Percentiles rank a stretch among this genome's conserved stretches.
Evolutionary conservation across 108 stramenopile species (phyloP).

Genomic region (Cyclotella choctawhatcheeana): DNA sequence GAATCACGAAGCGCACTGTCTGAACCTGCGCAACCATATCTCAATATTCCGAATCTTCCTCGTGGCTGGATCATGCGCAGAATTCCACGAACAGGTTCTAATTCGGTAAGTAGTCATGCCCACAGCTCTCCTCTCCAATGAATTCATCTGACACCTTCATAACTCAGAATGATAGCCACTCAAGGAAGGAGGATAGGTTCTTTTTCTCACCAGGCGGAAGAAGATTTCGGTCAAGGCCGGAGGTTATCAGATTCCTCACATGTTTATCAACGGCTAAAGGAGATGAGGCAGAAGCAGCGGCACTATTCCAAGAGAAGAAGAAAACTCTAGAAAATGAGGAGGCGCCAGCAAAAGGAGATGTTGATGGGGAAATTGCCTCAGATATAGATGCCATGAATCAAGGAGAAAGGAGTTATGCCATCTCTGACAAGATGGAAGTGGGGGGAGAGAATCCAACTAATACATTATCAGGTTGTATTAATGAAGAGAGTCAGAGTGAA

Average conservation of each 20-base stretch:
- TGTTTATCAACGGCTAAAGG: not conserved
- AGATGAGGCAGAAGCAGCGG: conserved; percentile 20
- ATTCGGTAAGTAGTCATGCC: not conserved
- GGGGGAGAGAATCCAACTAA: no score
- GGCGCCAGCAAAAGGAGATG: no score
- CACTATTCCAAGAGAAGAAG: not conserved
- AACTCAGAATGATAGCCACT: not conserved
- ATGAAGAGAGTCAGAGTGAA: no score
- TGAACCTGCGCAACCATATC: not conserved
- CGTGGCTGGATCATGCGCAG: conserved; percentile 4
- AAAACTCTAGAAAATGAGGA: no score
- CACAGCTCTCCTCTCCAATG: not conserved
- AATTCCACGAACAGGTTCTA: not conserved
- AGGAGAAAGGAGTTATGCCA: no score
- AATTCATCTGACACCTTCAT: not conserved
- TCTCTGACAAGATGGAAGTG: no score
- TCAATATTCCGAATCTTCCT: conserved; percentile 7
- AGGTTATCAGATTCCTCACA: conserved; percentile 12
- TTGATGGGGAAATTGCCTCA: no score
- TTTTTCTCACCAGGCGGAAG: conserved; percentile 4
- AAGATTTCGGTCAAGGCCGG: conserved; percentile 25
- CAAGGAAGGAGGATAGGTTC: not conserved
- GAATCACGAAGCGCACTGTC: not conserved
- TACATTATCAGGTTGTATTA: no score
- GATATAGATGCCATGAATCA: no score